Evolutionary conservation across 2,329 filamentous ascomycete genomes (phyloP), one percentile per base, ranked within the genome.

Genomic region (Dryadomyces quercus-mongolicae): DNA sequence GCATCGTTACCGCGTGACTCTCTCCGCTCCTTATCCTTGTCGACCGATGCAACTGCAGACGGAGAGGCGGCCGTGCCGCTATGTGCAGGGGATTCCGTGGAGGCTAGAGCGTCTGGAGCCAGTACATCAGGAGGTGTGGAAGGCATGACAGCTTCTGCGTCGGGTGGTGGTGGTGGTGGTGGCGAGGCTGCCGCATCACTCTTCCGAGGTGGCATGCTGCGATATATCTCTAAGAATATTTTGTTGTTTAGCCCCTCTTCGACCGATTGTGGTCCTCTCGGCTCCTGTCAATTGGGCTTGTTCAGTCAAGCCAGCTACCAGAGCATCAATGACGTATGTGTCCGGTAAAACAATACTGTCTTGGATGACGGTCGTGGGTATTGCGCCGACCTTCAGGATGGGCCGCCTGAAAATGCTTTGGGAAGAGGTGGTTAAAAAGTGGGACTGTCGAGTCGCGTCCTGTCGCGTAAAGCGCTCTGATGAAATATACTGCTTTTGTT

Each of bases 201-300:
- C 65, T 82, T 83, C 53, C 75, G 73, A 25, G 78, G 71, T 49
- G 78, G 75, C 79, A 82, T 81, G 2, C 34, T 43, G 9, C 10
- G 16, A 16, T 18, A 16, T 44, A 16, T 44, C 8, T 44, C 13
- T 44, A n/a, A 5, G 13, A n/a, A 4, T 49, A 5, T 21, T 20
- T 40, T n/a, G 9, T 16, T 40, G 36, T 40, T 40, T 4, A 9
- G 36, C 10, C 10, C 36, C 25, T 31, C 25, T 31, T 31, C 25
- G 25, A 31, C 25, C 25, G 8, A 4, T 31, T 8, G 25, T 31
- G 25, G 4, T 31, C 25, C 25, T 31, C 25, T 31, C 8, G 25
- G 25, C 8, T 31, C 25, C 25, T 31, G 25, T 31, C 25, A 31
- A 31, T 31, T 31, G 25, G 8, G 4, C 4, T 8, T 31, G 4